Base-by-base conservation (phyloP, 306 rosid genomes). In the Adenanthera pavonina region DNA sequence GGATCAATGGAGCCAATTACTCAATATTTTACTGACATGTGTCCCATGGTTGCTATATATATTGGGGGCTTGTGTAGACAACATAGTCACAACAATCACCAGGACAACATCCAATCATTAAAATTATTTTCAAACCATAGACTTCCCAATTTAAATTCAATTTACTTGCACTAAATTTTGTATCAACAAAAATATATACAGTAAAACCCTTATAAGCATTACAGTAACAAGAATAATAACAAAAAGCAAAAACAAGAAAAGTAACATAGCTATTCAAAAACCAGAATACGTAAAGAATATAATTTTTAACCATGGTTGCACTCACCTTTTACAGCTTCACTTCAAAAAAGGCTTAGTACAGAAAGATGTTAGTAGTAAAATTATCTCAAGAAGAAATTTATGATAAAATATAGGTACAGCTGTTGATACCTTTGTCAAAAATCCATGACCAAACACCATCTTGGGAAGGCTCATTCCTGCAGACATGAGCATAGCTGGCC, bases 401-500 rank as follows among this genome's bases (percentile, higher is more conserved):
- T 76, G 69, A 65, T 49, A 65, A 11, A 72, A 34, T 72, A 72
- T 77, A 80, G 40, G 84, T 59, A 74, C 20, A 70, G 44, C 3
- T 51, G 62, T 49, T 20, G 66, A 74, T 88, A 93, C 99, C 99
- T 95, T 95, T 57, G 97, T 95, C 91, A 95, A 85, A 83, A 95
- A 95, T 72, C 99, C 99, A 86, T 95, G 99, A 78, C 99, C 98
- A 81, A 90, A 95, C 81, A 95, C 98, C 94, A 60, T 93, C 87
- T 92, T 95, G 20, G 99, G 99, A 85, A 93, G 97, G 78, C 72
- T 86, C 52, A 95, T 76, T 81, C 99, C 97, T 0, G 99, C 98
- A 81, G 98, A 95, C 98, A 92, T 87, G 72, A 95, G 90, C 99
- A 95, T 95, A 73, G 99, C 99, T 56, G 99, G 97, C 99, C 99